Percentiles rank a stretch among this genome's conserved stretches.
Conservation (phyloP, 768 basidiomycete species). For the Tricholoma sp. region DNA sequence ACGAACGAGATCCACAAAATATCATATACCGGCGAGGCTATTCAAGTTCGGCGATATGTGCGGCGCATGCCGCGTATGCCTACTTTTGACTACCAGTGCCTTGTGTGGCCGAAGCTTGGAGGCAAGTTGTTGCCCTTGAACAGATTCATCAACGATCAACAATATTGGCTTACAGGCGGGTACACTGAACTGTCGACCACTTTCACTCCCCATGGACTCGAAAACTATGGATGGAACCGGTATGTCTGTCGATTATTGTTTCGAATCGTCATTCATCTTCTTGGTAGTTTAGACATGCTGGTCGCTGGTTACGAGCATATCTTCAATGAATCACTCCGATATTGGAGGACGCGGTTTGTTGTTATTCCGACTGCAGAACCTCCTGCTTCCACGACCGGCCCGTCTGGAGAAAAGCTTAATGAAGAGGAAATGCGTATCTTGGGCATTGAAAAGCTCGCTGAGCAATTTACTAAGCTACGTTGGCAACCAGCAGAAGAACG, state of each 20-base stretch:
- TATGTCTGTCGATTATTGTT: conserved; percentile 22
- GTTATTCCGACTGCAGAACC: conserved; percentile 82
- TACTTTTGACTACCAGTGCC: conserved; percentile 74
- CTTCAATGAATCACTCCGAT: conserved; percentile 77
- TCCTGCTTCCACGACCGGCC: conserved; percentile 48
- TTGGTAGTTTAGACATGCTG: conserved; percentile 71
- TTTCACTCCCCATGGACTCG: conserved; percentile 74
- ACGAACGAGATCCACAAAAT: conserved; percentile 94
- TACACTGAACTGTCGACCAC: conserved; percentile 75
- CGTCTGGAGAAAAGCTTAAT: conserved; percentile 68
- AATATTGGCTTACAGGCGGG: conserved; percentile 37
- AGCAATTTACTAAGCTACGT: conserved; percentile 78
- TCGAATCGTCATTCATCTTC: not conserved
- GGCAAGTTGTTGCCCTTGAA: conserved; percentile 24
- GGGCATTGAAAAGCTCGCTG: conserved; percentile 89
- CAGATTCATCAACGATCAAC: not conserved
- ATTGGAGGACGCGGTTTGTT: conserved; percentile 92
- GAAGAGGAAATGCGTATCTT: conserved; percentile 85
- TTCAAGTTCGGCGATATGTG: conserved; percentile 84
- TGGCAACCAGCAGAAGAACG: conserved; percentile 69
- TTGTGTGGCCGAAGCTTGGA: conserved; percentile 92
- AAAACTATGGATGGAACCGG: conserved; percentile 87
- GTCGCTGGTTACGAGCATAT: conserved; percentile 78
- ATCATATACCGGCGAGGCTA: conserved; percentile 84
- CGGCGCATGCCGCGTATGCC: conserved; percentile 61